Conservation (phyloP, 2,329 filamentous ascomycete species). For the Cadophora malorum region DNA sequence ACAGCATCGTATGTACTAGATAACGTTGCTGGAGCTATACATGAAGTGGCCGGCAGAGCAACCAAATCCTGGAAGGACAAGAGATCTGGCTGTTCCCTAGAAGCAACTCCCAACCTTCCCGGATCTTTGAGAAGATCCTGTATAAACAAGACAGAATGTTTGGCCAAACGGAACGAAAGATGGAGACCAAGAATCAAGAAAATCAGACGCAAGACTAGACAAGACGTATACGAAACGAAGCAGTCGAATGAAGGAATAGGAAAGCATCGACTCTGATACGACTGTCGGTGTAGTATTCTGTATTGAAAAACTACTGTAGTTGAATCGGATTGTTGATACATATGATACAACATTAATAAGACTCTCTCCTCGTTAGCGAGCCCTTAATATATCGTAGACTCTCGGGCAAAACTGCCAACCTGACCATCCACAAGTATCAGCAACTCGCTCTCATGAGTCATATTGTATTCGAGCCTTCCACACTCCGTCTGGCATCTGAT, state of each 20-base stretch:
- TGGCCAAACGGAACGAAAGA: too few species aligned
- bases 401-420: too few species aligned
- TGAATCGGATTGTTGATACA: conserved; percentile 2
- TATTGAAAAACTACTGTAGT: neutral
- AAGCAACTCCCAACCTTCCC: too few species aligned
- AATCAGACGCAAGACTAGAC: neutral
- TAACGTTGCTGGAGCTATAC: too few species aligned
- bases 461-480: neutral
- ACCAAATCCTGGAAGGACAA: too few species aligned
- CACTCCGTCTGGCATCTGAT: neutral
- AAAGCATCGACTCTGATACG: neutral
- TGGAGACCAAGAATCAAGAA: too few species aligned
- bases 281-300: neutral
- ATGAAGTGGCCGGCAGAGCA: too few species aligned
- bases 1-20: too few species aligned
- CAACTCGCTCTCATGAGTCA: neutral
- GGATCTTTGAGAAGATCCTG: too few species aligned
- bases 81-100: too few species aligned
- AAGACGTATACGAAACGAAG: neutral
- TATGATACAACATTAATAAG: neutral
- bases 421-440: neutral
- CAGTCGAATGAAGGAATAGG: neutral
- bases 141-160: too few species aligned
- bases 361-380: neutral
- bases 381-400: neutral